A percentile compares a stretch with the other conserved stretches of the same genome.
phyloP scores from a whole-genome alignment of 345 rosid species.

The Lepidium africanum region DNA sequence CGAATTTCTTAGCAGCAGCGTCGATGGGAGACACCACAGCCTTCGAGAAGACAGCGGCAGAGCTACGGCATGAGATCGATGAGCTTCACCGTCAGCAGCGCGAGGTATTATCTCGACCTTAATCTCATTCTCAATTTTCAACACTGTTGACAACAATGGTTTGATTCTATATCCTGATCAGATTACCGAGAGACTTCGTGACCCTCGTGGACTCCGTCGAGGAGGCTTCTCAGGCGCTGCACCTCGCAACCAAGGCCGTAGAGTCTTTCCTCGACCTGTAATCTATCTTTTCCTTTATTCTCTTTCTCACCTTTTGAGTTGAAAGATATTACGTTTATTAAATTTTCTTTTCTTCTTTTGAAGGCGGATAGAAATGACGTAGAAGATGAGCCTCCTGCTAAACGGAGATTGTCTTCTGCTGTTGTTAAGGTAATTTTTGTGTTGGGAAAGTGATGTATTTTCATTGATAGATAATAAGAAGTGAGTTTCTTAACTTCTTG shows the following conservation, averaged over 20 bases:
- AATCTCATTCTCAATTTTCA: neutral
- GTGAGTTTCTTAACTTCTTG: neutral
- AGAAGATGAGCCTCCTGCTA: slow-evolving; percentile 85
- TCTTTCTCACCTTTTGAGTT: neutral
- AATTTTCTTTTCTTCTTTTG: neutral
- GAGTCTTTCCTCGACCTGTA: slow-evolving; percentile 66
- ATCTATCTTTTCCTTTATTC: neutral
- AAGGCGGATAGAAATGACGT: slow-evolving; percentile 67
- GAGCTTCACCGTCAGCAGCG: slow-evolving; percentile 93
- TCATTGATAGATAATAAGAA: neutral
- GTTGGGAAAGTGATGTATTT: neutral
- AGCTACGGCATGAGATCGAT: slow-evolving; percentile 77
- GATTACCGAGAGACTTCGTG: slow-evolving; percentile 88
- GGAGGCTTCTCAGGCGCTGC: slow-evolving; percentile 47
- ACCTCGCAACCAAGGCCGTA: slow-evolving; percentile 59
- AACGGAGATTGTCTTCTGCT: slow-evolving; percentile 79
- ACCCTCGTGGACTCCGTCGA: slow-evolving; percentile 95
- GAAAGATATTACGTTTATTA: neutral
- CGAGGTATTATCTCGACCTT: slow-evolving; percentile 38
- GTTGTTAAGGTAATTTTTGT: slow-evolving; percentile 66
- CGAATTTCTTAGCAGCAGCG: slow-evolving; percentile 30
- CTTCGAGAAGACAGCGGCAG: slow-evolving; percentile 62
- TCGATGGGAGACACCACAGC: slow-evolving; percentile 34
- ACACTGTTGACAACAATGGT: neutral
- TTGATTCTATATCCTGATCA: slow-evolving; percentile 14